These are phyloP conservation scores for Lecanicillium sp. DNA, from an alignment of 2,329 filamentous ascomycete species.

Conservation along the genomic window DNA sequence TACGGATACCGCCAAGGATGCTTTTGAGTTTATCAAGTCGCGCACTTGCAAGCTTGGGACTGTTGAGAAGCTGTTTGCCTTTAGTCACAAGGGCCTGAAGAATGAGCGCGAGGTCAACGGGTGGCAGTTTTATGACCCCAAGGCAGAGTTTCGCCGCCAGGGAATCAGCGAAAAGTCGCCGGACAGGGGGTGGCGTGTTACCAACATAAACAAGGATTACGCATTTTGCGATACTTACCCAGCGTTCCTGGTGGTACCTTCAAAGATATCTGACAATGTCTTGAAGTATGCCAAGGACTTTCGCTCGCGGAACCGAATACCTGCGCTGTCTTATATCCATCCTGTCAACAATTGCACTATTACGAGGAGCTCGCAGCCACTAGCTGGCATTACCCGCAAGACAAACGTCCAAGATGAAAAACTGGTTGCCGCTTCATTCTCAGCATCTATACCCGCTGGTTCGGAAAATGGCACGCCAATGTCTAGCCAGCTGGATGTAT, in stretches of 20 bases:
- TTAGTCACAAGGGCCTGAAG: constrained; percentile 68
- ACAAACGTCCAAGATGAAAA: constrained; percentile 94
- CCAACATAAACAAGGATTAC: constrained; percentile 83
- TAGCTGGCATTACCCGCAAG: constrained; percentile 78
- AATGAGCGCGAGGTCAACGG: constrained; percentile 68
- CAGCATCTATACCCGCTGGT: constrained; percentile 22
- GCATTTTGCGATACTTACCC: constrained; percentile 90
- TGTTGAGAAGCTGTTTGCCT: constrained; percentile 87
- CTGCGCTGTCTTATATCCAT: constrained; percentile 88
- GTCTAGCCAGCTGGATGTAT: constrained; percentile 43
- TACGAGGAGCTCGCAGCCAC: constrained; percentile 85
- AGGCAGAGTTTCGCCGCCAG: constrained; percentile 77
- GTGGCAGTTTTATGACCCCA: constrained; percentile 79
- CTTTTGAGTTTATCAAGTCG: constrained; percentile 76
- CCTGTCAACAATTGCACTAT: constrained; percentile 95
- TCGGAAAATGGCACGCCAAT: constrained; percentile 26
- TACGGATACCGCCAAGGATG: constrained; percentile 67
- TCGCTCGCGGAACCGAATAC: constrained; percentile 81
- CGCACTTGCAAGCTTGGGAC: constrained; percentile 75
- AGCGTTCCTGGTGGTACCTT: constrained; percentile 72
- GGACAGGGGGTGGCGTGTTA: constrained; percentile 80
- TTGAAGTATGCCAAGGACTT: constrained; percentile 88
- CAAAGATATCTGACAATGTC: constrained; percentile 90
- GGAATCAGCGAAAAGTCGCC: constrained; percentile 76
- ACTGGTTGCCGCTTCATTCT: constrained; percentile 86